These are phyloP conservation scores for Osmanthus fragrans DNA, from an alignment of 257 asterid genomes.

Conservation along the genomic window DNA sequence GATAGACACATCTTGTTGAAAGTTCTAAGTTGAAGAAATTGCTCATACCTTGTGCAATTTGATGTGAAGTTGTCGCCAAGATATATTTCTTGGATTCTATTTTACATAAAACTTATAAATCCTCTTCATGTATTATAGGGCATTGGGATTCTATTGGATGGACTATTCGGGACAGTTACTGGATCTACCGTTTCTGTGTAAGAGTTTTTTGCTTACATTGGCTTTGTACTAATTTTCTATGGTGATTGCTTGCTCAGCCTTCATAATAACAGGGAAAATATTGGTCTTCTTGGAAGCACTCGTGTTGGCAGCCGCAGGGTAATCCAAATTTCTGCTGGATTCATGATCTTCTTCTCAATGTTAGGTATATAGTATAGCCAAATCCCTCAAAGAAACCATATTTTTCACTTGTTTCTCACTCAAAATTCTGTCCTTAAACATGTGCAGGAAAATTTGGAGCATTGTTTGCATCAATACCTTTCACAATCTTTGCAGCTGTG, in stretches of 20 bases:
- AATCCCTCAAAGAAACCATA: background rate
- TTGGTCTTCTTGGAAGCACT: conserved; percentile 99
- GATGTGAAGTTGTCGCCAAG: background rate
- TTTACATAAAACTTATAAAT: background rate
- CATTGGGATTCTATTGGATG: conserved; percentile 81
- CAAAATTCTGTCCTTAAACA: background rate
- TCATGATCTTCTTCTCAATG: conserved; percentile 94
- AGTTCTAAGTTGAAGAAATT: background rate
- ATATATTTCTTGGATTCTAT: background rate
- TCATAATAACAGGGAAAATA: conserved; percentile 61
- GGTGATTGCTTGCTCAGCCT: background rate
- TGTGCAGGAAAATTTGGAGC: conserved; percentile 95
- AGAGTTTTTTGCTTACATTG: conserved; percentile 24
- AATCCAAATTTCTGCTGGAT: conserved; percentile 91
- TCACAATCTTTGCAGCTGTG: conserved; percentile 86
- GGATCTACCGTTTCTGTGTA: conserved; percentile 95
- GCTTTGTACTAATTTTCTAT: background rate
- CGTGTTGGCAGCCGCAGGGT: conserved; percentile 97
- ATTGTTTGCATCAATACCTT: conserved; percentile 90
- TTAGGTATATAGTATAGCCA: conserved; percentile 46
- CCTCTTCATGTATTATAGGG: conserved; percentile 48
- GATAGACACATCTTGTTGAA: background rate
- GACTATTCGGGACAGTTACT: conserved; percentile 83
- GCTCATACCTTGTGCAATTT: background rate
- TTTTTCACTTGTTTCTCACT: conserved; percentile 2